phyloP scores from a whole-genome alignment of 164 flowering plant genomes.

The Tetracentron sinense region DNA sequence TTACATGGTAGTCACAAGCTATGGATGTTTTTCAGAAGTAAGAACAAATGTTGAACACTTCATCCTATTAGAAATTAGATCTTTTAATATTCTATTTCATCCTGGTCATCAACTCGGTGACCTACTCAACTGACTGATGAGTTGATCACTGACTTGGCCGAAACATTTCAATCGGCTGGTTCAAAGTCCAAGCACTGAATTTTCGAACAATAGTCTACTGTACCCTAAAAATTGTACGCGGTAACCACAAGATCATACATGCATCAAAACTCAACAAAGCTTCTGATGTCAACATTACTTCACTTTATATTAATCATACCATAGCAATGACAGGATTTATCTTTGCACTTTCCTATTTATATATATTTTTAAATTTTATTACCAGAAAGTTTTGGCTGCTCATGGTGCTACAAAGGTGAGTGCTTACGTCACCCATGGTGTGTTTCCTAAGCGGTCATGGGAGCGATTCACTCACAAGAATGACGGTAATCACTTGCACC shows the following conservation, averaged over 20 bases:
- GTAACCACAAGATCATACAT: background rate
- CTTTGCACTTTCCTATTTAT: background rate
- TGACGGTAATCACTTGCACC: constrained; percentile 36
- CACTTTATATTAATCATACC: background rate
- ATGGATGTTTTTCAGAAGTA: background rate
- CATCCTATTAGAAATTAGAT: no score
- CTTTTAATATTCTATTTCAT: no score
- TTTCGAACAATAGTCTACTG: background rate
- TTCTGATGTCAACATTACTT: background rate
- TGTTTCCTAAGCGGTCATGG: constrained; percentile 86
- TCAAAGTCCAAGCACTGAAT: no score
- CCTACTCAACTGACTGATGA: background rate
- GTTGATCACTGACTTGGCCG: background rate
- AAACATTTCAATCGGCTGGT: background rate
- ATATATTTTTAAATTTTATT: background rate
- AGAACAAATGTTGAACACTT: no score
- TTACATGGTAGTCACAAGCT: background rate
- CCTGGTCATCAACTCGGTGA: background rate
- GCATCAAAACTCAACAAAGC: background rate
- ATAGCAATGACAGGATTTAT: background rate
- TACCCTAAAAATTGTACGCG: background rate
- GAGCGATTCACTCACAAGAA: constrained; percentile 62
- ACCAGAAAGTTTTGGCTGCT: constrained; percentile 88
- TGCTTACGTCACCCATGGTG: constrained; percentile 92
- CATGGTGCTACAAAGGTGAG: constrained; percentile 95